A percentile compares a stretch with the other conserved stretches of the same genome.
These are phyloP conservation scores for Ormosia semicastrata DNA, from an alignment of 306 rosid species.

Conservation along the genomic window DNA sequence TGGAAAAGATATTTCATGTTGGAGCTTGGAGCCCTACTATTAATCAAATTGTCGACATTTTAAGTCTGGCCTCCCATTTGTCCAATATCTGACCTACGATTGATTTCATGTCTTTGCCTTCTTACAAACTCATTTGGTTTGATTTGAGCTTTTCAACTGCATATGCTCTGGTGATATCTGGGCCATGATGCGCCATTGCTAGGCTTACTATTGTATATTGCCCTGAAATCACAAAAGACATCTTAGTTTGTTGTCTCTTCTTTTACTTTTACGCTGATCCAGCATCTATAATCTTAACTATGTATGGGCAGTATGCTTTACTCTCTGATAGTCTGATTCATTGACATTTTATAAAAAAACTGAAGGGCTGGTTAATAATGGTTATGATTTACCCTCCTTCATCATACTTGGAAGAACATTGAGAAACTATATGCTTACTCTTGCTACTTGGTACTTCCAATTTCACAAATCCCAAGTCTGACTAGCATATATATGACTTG, in stretches of 20 bases:
- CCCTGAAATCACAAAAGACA: background rate
- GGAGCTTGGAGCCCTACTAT: background rate
- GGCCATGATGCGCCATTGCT: background rate
- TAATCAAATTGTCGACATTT: background rate
- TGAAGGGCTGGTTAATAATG: background rate
- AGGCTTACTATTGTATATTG: background rate
- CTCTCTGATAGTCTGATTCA: background rate
- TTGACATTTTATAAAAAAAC: background rate
- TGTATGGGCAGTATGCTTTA: background rate
- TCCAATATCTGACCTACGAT: background rate
- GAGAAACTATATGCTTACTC: background rate
- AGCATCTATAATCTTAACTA: background rate
- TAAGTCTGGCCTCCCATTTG: background rate
- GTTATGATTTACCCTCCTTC: background rate
- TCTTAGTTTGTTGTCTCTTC: background rate
- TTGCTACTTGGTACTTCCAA: background rate
- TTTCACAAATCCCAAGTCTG: background rate
- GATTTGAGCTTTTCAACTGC: background rate
- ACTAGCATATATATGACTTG: background rate
- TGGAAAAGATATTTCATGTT: slow-evolving; percentile 7
- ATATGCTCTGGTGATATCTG: background rate
- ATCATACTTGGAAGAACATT: background rate
- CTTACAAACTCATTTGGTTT: background rate
- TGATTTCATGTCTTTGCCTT: background rate
- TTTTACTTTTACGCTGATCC: background rate